Evolutionary conservation across 2,329 filamentous ascomycete species (phyloP).

Genomic region (Xylaria arbuscula): DNA sequence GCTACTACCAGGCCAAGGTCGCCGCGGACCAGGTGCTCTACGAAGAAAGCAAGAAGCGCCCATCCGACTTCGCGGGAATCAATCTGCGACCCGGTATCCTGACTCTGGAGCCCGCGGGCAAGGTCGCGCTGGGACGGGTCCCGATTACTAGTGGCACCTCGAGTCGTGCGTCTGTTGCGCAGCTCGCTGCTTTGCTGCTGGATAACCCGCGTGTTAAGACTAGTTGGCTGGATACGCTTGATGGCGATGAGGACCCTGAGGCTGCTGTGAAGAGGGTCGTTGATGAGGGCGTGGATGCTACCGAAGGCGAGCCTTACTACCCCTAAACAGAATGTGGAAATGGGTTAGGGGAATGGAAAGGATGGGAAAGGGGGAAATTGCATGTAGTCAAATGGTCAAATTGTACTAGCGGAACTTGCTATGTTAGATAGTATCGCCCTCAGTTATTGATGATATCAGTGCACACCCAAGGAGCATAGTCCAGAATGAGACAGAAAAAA

Average conservation of each 20-base stretch:
- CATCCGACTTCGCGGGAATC: constrained; percentile 59
- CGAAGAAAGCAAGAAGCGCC: constrained; percentile 56
- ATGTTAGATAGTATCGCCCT: too few relatives aligned
- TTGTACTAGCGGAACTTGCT: too few relatives aligned
- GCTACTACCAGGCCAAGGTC: constrained; percentile 71
- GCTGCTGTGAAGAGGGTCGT: constrained; percentile 62
- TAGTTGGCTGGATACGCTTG: constrained; percentile 66
- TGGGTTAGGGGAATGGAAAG: neutral
- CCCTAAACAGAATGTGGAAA: constrained; percentile 42
- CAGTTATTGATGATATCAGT: too few relatives aligned
- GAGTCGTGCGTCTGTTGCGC: constrained; percentile 70
- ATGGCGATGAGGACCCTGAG: constrained; percentile 62
- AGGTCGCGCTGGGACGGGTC: constrained; percentile 61
- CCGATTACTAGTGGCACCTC: constrained; percentile 54
- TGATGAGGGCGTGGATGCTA: constrained; percentile 61
- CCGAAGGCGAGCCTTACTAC: constrained; percentile 62
- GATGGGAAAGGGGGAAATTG: neutral
- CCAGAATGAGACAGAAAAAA: too few relatives aligned
- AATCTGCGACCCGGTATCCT: constrained; percentile 64
- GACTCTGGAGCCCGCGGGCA: constrained; percentile 61
- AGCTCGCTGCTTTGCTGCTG: constrained; percentile 66
- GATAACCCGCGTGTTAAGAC: constrained; percentile 60
- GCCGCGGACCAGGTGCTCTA: constrained; percentile 69
- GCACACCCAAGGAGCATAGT: too few relatives aligned
- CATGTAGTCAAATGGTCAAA: too few relatives aligned